These are phyloP conservation scores for Elaeis guineensis DNA, from an alignment of 176 grass and related monocot genomes.

Conservation along the genomic window DNA sequence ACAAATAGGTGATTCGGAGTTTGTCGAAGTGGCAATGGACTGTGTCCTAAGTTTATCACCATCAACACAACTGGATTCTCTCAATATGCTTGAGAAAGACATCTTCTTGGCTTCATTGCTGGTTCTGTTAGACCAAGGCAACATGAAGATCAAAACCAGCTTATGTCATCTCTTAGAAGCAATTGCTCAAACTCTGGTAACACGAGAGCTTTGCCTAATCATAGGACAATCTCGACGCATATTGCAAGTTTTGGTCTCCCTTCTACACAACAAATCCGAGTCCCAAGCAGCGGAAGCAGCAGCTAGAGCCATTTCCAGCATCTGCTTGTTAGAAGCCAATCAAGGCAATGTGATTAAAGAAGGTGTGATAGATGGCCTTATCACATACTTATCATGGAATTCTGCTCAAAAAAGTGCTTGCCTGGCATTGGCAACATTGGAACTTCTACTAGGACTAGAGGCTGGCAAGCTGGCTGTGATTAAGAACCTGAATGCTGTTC, in stretches of 20 bases:
- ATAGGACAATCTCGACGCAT: conserved; percentile 42
- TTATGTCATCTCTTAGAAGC: conserved; percentile 59
- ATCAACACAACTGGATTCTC: conserved; percentile 37
- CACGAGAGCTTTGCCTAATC: conserved; percentile 25
- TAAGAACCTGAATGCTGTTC: conserved; percentile 27
- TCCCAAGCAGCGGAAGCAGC: conserved; percentile 27
- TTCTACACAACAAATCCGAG: conserved; percentile 28
- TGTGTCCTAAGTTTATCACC: conserved; percentile 55
- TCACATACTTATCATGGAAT: conserved; percentile 35
- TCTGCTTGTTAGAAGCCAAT: conserved; percentile 40
- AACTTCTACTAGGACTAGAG: conserved; percentile 35
- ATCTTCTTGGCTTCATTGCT: conserved; percentile 36
- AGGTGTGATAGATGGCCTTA: conserved; percentile 46
- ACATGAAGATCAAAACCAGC: conserved; percentile 25
- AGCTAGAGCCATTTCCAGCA: conserved; percentile 36
- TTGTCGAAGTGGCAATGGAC: conserved; percentile 48
- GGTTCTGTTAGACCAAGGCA: conserved; percentile 35
- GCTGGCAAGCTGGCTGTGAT: conserved; percentile 33
- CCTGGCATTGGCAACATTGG: conserved; percentile 46
- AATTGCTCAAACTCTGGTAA: conserved; percentile 43
- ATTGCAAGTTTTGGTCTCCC: conserved; percentile 39
- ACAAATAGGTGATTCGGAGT: neutral
- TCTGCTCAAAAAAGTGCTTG: conserved; percentile 1
- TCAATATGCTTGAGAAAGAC: conserved; percentile 56
- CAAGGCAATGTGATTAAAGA: conserved; percentile 45